Percentiles rank a stretch among this genome's conserved stretches.
phyloP scores from a whole-genome alignment of 176 grass and related monocot genomes.

The Rhynchospora breviuscula region DNA sequence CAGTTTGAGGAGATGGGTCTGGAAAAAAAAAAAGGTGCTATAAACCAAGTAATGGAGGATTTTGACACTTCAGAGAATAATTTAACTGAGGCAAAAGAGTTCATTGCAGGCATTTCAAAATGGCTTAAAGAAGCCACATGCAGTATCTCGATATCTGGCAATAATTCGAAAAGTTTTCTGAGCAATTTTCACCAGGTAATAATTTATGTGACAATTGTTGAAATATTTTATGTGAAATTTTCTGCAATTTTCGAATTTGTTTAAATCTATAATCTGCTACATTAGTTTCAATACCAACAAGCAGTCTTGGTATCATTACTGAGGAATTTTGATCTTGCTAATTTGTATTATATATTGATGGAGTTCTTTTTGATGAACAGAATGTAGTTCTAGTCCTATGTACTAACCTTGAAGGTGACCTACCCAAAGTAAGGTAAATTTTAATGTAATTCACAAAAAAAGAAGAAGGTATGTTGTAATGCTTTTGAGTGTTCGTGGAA shows the following conservation, averaged over 20 bases:
- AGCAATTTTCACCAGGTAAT: constrained; percentile 25
- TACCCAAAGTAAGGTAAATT: constrained; percentile 76
- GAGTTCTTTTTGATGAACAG: constrained; percentile 31
- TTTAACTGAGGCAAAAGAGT: constrained; percentile 46
- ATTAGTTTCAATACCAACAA: too few species aligned
- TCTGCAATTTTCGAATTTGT: too few species aligned
- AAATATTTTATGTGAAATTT: too few species aligned
- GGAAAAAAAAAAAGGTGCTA: constrained; percentile 35
- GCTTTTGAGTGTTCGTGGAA: background rate
- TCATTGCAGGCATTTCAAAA: constrained; percentile 48
- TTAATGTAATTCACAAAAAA: background rate
- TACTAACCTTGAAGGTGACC: constrained; percentile 86
- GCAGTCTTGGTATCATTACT: too few species aligned
- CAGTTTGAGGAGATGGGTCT: constrained; percentile 58
- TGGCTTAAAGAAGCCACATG: constrained; percentile 59
- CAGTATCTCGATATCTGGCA: constrained; percentile 19
- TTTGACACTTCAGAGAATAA: constrained; percentile 55
- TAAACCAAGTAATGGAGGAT: constrained; percentile 53
- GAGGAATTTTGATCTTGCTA: background rate
- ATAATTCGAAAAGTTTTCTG: constrained; percentile 46
- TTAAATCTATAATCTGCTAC: too few species aligned
- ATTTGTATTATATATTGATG: constrained; percentile 10
- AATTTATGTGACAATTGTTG: too few species aligned
- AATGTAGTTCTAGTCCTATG: constrained; percentile 92
- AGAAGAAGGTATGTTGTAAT: background rate